Conservation (phyloP, 495 filamentous ascomycete species). For the Friedmanniomyces endolithicus region DNA sequence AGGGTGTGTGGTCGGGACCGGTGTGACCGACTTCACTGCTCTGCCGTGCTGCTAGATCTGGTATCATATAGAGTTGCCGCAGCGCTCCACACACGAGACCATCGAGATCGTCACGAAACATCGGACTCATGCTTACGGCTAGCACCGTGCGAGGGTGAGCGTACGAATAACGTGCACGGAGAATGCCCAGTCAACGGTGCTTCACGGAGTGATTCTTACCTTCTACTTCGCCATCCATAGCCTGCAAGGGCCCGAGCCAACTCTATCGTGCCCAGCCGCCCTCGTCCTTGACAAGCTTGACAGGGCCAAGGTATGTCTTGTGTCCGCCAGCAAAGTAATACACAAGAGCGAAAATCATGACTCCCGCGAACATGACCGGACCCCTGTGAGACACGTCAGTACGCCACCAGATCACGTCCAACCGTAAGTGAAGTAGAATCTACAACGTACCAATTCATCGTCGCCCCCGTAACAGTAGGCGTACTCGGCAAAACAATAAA, state of each 20-base stretch:
- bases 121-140: too few species aligned
- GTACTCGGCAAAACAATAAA: not conserved
- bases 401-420: not conserved
- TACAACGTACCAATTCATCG: slow-evolving; percentile 3
- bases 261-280: not conserved
- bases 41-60: too few species aligned
- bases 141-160: too few species aligned
- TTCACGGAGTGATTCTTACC: too few species aligned
- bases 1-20: too few species aligned
- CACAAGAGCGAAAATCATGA: slow-evolving; percentile 40
- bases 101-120: too few species aligned
- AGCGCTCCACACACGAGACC: too few species aligned
- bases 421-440: not conserved
- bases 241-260: not conserved
- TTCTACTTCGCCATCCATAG: too few species aligned
- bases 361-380: slow-evolving; percentile 23
- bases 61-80: too few species aligned
- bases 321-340: slow-evolving; percentile 64
- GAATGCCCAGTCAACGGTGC: too few species aligned
- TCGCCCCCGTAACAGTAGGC: not conserved
- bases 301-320: slow-evolving; percentile 56
- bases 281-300: not conserved
- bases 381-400: not conserved
- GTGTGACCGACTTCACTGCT: too few species aligned
- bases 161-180: too few species aligned